A percentile compares a stretch with the other conserved stretches of the same genome.
These are phyloP conservation scores for Coemansia sp. DNA, from an alignment of 192 early-diverging fungal species.

Conservation along the genomic window DNA sequence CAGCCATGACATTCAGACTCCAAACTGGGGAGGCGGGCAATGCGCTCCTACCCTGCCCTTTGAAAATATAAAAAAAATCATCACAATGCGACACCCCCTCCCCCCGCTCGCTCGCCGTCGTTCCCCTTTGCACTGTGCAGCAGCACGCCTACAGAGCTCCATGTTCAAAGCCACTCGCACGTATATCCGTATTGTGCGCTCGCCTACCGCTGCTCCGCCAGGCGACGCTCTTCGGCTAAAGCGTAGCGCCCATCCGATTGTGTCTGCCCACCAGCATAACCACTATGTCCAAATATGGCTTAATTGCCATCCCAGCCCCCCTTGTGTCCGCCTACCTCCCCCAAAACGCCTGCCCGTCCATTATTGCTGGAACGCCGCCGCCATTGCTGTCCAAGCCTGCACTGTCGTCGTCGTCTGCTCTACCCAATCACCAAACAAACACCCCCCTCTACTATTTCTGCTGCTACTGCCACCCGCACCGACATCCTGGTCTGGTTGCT, in stretches of 20 bases:
- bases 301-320: slow-evolving; percentile 24
- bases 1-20: slow-evolving; percentile 9
- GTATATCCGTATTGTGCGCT: background rate
- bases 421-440: background rate
- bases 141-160: background rate
- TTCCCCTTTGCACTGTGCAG: background rate
- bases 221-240: slow-evolving; percentile 22
- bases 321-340: slow-evolving; percentile 9
- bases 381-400: background rate
- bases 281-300: slow-evolving; percentile 16
- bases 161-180: slow-evolving; percentile 25
- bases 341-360: background rate
- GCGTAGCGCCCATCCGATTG: slow-evolving; percentile 18
- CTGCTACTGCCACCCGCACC: background rate
- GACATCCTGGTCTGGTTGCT: background rate
- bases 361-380: slow-evolving; percentile 6
- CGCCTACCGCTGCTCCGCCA: slow-evolving; percentile 5
- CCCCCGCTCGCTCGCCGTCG: background rate
- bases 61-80: background rate
- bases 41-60: background rate
- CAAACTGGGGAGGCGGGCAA: background rate
- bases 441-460: background rate
- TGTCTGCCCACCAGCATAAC: slow-evolving; percentile 5
- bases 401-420: background rate
- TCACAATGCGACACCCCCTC: slow-evolving; percentile 1